Base-by-base conservation (phyloP, 257 asterid genomes). In the Ilex aquifolium region DNA sequence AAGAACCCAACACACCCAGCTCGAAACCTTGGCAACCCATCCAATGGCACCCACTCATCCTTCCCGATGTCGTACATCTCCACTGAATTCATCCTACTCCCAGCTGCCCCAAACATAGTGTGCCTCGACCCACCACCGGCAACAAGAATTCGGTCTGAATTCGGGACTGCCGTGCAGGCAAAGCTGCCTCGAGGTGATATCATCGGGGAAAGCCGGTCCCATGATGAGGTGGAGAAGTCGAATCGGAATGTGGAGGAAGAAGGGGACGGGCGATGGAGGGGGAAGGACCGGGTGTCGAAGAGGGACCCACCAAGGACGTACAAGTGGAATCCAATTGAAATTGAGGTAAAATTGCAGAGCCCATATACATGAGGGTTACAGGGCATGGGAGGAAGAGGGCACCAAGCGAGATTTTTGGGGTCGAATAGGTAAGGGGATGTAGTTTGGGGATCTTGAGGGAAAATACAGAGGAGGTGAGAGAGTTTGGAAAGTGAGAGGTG, bases 121-220 rank as follows among this genome's bases (percentile, higher is more conserved):
- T 92, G 98, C 63, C 98, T 72, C 10, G 93, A 83, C 56, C 97
- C 97, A 2, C 98, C 98, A 3, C 98, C 97, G 4, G 98, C 98
- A 64, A 92, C 97, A 62, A 92, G 73, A 63, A 92, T 89, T 77
- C 75, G 83, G 2, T 82, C 79, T n/a, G 74, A 60, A 44, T 63
- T 78, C 0, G 85, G 87, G 65, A 74, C 61, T 2, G 85, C 88
- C 1, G 91, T 91, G 55, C 97, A 92, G 2, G 99, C 99, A 7
- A 92, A 92, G 31, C 99, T 92, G 10, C 99, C 96, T 30, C 99
- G 84, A 0, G 97, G 91, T 0, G 87, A 76, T 68, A 87, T 88
- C 98, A 92, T 89, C 16, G 86, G 84, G 2, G 95, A 72, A 64
- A 92, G 56, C 7, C 74, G 44, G n/a, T 85, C 93, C 98, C 98